A percentile compares a stretch with the other conserved stretches of the same genome.
phyloP scores from a whole-genome alignment of 2,329 filamentous ascomycete species.

The Teratosphaeria gauchensis region DNA sequence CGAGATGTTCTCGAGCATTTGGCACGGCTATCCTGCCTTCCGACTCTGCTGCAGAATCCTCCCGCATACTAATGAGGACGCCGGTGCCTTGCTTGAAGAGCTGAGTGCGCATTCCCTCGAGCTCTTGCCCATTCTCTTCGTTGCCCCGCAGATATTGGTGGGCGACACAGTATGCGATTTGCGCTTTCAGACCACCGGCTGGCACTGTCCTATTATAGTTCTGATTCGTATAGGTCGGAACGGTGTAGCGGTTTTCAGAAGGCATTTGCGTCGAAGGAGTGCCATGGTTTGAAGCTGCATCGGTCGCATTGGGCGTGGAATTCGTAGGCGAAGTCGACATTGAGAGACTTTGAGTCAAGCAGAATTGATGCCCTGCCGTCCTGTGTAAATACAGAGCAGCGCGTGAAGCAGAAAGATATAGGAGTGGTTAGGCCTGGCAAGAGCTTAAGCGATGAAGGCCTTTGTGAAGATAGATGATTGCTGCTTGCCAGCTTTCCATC shows the following conservation, averaged over 20 bases:
- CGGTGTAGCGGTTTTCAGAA: neutral
- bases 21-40: neutral
- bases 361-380: neutral
- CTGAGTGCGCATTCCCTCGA: neutral
- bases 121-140: neutral
- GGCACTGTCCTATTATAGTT: neutral
- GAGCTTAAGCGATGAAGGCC: neutral
- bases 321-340: neutral
- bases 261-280: neutral
- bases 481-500: too few relatives aligned
- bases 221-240: neutral
- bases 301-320: neutral
- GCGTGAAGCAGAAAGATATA: neutral
- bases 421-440: neutral
- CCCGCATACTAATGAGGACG: neutral
- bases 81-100: neutral
- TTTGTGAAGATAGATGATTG: neutral
- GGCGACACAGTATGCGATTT: neutral
- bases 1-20: neutral
- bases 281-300: neutral
- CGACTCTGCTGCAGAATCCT: neutral
- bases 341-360: neutral
- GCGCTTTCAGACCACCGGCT: neutral
- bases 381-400: neutral
- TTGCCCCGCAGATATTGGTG: neutral